These are phyloP conservation scores for Cephalotrichum gorgonifer DNA, from an alignment of 2,329 filamentous ascomycete genomes.

Conservation along the genomic window DNA sequence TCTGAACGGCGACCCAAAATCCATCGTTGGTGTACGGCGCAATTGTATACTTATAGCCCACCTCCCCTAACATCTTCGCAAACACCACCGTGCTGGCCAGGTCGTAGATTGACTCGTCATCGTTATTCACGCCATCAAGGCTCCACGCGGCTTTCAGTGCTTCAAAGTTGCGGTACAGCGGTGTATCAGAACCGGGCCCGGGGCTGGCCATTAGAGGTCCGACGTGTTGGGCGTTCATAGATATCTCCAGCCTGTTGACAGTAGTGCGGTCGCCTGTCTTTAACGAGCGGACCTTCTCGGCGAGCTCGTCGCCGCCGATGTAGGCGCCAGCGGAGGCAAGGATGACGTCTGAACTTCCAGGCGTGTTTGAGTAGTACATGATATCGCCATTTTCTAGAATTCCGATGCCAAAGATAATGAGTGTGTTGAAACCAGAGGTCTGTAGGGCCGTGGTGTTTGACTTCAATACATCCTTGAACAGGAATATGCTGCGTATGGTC, in stretches of 20 bases:
- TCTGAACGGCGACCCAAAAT: conserved; percentile 24
- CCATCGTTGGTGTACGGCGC: conserved; percentile 28
- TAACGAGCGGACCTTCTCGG: conserved; percentile 28
- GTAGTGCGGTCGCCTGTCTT: conserved; percentile 22
- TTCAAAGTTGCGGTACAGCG: conserved; percentile 27
- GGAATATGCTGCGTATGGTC: conserved; percentile 16
- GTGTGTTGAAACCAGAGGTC: conserved; percentile 29
- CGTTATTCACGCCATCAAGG: conserved; percentile 34
- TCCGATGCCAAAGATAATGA: conserved; percentile 33
- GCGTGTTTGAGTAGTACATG: conserved; percentile 33
- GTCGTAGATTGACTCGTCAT: conserved; percentile 33
- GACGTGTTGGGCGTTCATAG: conserved; percentile 31
- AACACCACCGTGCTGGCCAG: conserved; percentile 28
- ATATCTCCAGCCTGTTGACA: conserved; percentile 29
- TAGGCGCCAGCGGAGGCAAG: conserved; percentile 27
- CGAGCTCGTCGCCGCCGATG: conserved; percentile 35
- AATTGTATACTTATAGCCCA: conserved; percentile 31
- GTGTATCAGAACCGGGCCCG: conserved; percentile 20
- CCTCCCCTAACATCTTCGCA: conserved; percentile 26
- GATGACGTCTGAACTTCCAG: conserved; percentile 22
- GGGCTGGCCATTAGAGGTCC: conserved; percentile 23
- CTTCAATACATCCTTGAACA: conserved; percentile 33
- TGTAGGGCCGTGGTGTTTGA: conserved; percentile 29
- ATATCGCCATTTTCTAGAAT: conserved; percentile 30
- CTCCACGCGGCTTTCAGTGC: conserved; percentile 28